Percentiles rank a stretch among this genome's conserved stretches.
phyloP scores from a whole-genome alignment of 768 basidiomycete genomes.

The Cubamyces sp. region DNA sequence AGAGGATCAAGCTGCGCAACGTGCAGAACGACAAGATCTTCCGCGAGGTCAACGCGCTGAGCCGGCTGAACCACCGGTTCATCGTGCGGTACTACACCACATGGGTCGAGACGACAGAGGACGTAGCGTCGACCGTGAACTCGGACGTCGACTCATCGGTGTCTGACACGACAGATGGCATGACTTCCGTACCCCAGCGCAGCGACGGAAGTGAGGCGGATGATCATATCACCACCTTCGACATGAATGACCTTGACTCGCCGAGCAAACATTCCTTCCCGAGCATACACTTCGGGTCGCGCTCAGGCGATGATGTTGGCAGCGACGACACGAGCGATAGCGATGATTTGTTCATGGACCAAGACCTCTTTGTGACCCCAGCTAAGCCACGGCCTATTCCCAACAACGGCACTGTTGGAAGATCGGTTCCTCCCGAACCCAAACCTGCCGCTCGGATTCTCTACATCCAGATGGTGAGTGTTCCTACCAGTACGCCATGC shows the following conservation, averaged over 20 bases:
- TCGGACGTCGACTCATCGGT: conserved; percentile 38
- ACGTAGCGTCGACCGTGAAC: conserved; percentile 45
- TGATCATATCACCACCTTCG: conserved; percentile 61
- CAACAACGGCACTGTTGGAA: conserved; percentile 22
- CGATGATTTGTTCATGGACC: conserved; percentile 38
- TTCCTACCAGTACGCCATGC: neutral
- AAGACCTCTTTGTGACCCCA: conserved; percentile 24
- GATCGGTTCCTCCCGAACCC: conserved; percentile 32
- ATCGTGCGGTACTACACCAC: conserved; percentile 93
- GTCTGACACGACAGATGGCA: conserved; percentile 47
- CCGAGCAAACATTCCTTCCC: conserved; percentile 73
- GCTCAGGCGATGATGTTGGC: conserved; percentile 41
- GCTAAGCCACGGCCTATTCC: conserved; percentile 12
- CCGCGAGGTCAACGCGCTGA: conserved; percentile 89
- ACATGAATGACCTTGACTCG: conserved; percentile 64
- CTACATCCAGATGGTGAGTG: conserved; percentile 90
- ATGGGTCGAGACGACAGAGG: conserved; percentile 81
- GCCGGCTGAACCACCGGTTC: conserved; percentile 83
- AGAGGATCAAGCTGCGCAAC: conserved; percentile 84
- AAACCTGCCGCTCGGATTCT: conserved; percentile 53
- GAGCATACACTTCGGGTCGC: conserved; percentile 75
- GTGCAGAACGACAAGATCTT: conserved; percentile 88
- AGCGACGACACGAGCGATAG: conserved; percentile 42
- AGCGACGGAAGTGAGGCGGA: conserved; percentile 31
- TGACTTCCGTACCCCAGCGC: conserved; percentile 59